Evolutionary conservation across 2,329 filamentous ascomycete genomes (phyloP).

Genomic region (Penicillium decumbens): DNA sequence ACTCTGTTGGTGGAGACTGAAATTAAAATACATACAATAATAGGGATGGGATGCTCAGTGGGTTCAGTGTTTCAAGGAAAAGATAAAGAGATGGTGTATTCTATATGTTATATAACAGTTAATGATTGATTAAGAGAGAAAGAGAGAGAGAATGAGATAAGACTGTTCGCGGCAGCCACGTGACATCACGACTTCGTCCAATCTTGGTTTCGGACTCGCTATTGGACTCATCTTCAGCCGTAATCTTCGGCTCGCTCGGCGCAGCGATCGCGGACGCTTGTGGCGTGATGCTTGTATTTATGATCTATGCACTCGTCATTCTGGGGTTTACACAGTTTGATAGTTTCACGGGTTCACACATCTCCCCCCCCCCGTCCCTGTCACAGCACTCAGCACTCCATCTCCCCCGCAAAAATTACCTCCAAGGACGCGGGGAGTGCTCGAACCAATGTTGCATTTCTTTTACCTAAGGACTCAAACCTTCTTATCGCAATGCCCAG

Average conservation of each 20-base stretch:
- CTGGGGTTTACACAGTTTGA: not conserved
- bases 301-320: not conserved
- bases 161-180: not conserved
- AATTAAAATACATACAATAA: no score
- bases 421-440: not conserved
- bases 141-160: no score
- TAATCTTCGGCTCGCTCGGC: not conserved
- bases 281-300: not conserved
- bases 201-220: not conserved
- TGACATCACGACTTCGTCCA: not conserved
- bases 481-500: constrained; percentile 16
- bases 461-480: constrained; percentile 23
- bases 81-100: no score
- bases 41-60: no score
- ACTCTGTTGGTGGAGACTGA: no score
- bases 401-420: constrained; percentile 4
- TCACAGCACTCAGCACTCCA: not conserved
- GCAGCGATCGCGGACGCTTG: not conserved
- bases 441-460: constrained; percentile 17
- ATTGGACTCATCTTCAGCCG: not conserved
- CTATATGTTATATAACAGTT: no score
- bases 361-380: no score
- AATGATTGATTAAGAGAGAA: not conserved
- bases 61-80: no score
- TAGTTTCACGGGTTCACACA: no score